Conservation (phyloP, 2,329 filamentous ascomycete species). For the Plenodomus biglobosus region DNA sequence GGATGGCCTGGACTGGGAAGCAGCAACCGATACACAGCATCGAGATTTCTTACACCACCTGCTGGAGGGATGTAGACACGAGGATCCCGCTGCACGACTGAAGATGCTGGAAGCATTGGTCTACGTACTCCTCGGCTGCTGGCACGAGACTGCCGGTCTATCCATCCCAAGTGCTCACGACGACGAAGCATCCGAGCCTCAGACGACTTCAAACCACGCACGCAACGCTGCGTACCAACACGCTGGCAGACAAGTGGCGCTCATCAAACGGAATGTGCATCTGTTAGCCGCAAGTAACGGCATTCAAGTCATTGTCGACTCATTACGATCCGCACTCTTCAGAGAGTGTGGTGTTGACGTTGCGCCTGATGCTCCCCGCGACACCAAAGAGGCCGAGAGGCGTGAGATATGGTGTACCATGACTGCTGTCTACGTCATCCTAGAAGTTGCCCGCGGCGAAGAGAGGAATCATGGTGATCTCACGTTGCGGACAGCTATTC, state of each 20-base stretch:
- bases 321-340: constrained; percentile 40
- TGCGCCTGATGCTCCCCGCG: constrained; percentile 27
- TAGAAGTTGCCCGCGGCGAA: constrained; percentile 48
- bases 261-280: constrained; percentile 50
- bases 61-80: constrained; percentile 35
- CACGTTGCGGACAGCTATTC: constrained; percentile 48
- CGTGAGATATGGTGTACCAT: constrained; percentile 54
- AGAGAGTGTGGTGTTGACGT: constrained; percentile 34
- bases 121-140: constrained; percentile 52
- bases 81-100: constrained; percentile 34
- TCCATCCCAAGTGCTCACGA: constrained; percentile 5
- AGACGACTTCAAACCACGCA: constrained; percentile 5
- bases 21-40: constrained; percentile 60
- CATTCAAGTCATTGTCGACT: constrained; percentile 45
- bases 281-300: constrained; percentile 47
- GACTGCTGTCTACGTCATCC: constrained; percentile 52
- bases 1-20: constrained; percentile 64
- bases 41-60: constrained; percentile 58
- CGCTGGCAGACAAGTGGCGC: constrained; percentile 48
- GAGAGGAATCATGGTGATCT: constrained; percentile 52
- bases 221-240: constrained; percentile 23
- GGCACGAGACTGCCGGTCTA: constrained; percentile 54
- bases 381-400: constrained; percentile 43
- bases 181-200: constrained; percentile 16
- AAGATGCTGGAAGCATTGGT: constrained; percentile 49